Evolutionary conservation across 495 filamentous ascomycete genomes (phyloP), one percentile per base, ranked within the genome.

Genomic region (Clavariopsis aquatica): DNA sequence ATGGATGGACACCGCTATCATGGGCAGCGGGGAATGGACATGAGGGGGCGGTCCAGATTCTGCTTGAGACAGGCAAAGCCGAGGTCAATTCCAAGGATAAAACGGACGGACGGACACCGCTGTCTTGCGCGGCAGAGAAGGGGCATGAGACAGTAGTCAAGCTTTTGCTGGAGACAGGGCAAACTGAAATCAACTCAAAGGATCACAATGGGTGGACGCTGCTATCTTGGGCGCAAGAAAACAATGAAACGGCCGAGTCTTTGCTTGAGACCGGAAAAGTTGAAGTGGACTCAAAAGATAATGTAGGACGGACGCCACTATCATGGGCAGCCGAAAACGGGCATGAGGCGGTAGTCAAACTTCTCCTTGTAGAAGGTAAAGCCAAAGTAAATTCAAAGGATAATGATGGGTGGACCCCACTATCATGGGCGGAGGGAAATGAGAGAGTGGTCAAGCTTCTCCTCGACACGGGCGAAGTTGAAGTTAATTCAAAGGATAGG

Each of bases 361-460:
- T 60, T 22, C 43, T 49, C 45, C 38, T 60, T 20, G 43, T 55
- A 4, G 7, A 8, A 5, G 43, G 45, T 9, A 51, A 52, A 29
- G 57, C 28, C 5, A n/a, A 60, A 5, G 36, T 20, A 7, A 20
- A 60, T 20, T 49, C 57, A 31, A 60, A 22, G 7, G 22, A n/a
- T 19, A 23, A 6, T 6, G 7, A 6, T 8, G 57, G 57, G 6
- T 41, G 45, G 36, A 60, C 57, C 45, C 36, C 43, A 15, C 43
- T 60, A 23, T 60, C 22, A 24, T 27, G 10, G 36, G 57, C 27
- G 4, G 57, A 20, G 28, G 12, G 13, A 20, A 60, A 31, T 15
- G 57, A 41, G 57, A 41, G 13, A 23, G 28, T 60, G 3, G 57
- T 60, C 3, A 23, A 38, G 36, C 49, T 60, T 15, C 57, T 60